These are phyloP conservation scores for Starmerella geochares DNA, from an alignment of 805 yeast species.

Conservation along the genomic window DNA sequence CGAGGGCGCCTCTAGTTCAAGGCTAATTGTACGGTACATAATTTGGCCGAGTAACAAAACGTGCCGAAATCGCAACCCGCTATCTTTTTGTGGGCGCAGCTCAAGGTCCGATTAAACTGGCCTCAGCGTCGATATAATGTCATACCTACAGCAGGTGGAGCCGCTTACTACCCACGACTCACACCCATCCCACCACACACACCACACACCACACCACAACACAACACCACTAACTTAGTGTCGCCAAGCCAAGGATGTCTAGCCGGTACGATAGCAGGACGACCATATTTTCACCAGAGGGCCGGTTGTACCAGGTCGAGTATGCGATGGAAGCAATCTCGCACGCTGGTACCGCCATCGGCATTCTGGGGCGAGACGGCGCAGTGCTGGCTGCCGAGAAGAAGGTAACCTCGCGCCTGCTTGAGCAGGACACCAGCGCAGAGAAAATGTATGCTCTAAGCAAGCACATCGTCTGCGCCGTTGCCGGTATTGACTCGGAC, in stretches of 20 bases:
- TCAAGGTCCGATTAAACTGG: too few relatives aligned
- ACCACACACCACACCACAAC: not conserved
- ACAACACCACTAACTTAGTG: not conserved
- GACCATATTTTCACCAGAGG: slow-evolving; percentile 97
- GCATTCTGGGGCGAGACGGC: slow-evolving; percentile 68
- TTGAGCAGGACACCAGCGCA: slow-evolving; percentile 87
- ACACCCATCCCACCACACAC: not conserved
- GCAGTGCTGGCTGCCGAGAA: slow-evolving; percentile 95
- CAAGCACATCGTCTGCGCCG: slow-evolving; percentile 69
- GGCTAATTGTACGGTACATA: too few relatives aligned
- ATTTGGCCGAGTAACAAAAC: too few relatives aligned
- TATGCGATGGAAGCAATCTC: slow-evolving; percentile 88
- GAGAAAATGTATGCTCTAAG: slow-evolving; percentile 84
- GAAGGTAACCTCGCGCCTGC: slow-evolving; percentile 81
- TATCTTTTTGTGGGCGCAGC: too few relatives aligned
- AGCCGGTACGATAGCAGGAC: slow-evolving; percentile 99
- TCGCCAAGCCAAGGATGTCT: slow-evolving; percentile 34
- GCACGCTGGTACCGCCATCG: slow-evolving; percentile 75
- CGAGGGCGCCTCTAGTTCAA: too few relatives aligned
- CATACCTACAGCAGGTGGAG: not conserved
- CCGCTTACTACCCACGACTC: not conserved
- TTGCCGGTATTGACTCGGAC: slow-evolving; percentile 97
- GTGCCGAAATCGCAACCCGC: too few relatives aligned
- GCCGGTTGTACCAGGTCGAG: slow-evolving; percentile 91
- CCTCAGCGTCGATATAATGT: too few relatives aligned